A percentile compares a stretch with the other conserved stretches of the same genome.
Evolutionary conservation across 2,329 filamentous ascomycete genomes (phyloP).

Genomic region (Colletotrichum incanum): DNA sequence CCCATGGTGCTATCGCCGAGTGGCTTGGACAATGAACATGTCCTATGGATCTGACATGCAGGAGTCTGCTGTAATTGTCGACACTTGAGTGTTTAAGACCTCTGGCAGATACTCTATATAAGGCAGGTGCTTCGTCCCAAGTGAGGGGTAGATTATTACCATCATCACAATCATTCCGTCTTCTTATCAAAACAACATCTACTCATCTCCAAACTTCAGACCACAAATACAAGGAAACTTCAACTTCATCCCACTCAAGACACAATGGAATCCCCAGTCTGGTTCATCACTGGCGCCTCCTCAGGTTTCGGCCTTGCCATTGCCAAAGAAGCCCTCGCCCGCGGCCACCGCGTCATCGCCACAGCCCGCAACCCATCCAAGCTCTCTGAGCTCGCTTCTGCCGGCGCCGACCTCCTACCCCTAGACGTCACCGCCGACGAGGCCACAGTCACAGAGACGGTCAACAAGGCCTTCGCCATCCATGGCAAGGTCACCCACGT

Average conservation of each 20-base stretch:
- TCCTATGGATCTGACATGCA: slow-evolving; percentile 6
- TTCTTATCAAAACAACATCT: neutral
- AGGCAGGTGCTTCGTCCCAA: neutral
- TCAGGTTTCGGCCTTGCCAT: slow-evolving; percentile 67
- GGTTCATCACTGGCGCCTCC: slow-evolving; percentile 69
- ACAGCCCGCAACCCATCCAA: slow-evolving; percentile 60
- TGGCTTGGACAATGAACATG: neutral
- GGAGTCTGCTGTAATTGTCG: neutral
- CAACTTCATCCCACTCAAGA: neutral
- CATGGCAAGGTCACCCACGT: slow-evolving; percentile 63
- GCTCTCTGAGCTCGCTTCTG: slow-evolving; percentile 58
- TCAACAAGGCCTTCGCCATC: slow-evolving; percentile 52
- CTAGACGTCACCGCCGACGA: slow-evolving; percentile 64
- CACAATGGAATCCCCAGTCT: slow-evolving; percentile 54
- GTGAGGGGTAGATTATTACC: neutral
- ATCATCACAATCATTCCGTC: neutral
- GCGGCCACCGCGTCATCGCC: slow-evolving; percentile 66
- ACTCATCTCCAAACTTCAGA: neutral
- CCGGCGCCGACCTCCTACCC: slow-evolving; percentile 59
- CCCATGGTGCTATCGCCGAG: neutral
- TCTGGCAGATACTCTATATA: neutral
- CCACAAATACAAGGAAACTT: neutral
- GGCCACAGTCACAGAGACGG: slow-evolving; percentile 52
- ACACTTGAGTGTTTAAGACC: too few relatives aligned
- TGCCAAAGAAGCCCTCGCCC: slow-evolving; percentile 58